These are phyloP conservation scores for Zangia roseola DNA, from an alignment of 768 basidiomycete genomes.

Conservation along the genomic window DNA sequence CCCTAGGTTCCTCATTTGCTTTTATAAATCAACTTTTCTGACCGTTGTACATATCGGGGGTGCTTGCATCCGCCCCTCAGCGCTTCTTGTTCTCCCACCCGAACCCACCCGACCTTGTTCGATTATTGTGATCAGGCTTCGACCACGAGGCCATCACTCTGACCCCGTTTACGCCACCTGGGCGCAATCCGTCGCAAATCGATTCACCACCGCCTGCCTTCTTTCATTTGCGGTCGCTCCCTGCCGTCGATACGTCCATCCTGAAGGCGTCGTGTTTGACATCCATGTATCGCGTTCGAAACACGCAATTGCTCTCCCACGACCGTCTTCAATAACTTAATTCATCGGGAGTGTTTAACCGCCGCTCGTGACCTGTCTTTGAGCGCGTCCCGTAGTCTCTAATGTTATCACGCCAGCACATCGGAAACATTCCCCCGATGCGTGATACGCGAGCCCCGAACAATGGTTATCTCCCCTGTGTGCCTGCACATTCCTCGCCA, in stretches of 20 bases:
- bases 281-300: neutral
- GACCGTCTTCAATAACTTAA: neutral
- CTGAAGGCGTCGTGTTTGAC: neutral
- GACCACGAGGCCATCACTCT: constrained; percentile 13
- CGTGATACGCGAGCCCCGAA: too few species aligned
- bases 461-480: neutral
- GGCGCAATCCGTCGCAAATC: neutral
- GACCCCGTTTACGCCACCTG: neutral
- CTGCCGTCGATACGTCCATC: neutral
- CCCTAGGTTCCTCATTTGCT: constrained; percentile 19
- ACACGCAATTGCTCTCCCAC: constrained; percentile 1
- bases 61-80: constrained; percentile 8
- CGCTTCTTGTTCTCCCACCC: constrained; percentile 19
- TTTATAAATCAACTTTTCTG: constrained; percentile 32
- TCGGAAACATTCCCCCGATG: neutral
- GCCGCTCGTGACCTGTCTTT: neutral
- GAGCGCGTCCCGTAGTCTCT: neutral
- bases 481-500: neutral
- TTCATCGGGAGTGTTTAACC: neutral
- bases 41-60: constrained; percentile 31
- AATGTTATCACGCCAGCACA: too few species aligned
- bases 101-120: constrained; percentile 19
- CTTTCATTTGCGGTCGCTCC: neutral
- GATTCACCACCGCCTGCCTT: constrained; percentile 5
- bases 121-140: constrained; percentile 4